Evolutionary conservation across 2,329 filamentous ascomycete species (phyloP).

Genomic region (Verticillium isaacii): DNA sequence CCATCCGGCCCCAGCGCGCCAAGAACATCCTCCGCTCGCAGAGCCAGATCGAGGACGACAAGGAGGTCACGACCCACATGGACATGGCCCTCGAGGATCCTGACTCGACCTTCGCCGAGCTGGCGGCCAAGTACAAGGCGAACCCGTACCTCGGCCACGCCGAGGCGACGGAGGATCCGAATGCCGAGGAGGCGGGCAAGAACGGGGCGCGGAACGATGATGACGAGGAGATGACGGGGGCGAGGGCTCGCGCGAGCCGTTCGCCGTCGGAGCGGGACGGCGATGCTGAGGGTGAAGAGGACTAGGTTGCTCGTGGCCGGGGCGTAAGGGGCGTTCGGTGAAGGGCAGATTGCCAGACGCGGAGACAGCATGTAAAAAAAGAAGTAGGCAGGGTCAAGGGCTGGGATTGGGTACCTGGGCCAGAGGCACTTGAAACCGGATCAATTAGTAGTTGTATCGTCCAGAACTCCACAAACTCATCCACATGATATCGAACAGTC

Average conservation of each 20-base stretch:
- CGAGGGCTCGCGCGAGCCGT: constrained; percentile 15
- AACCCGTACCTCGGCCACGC: constrained; percentile 29
- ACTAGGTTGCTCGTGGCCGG: constrained; percentile 8
- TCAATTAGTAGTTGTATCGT: background rate
- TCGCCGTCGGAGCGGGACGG: constrained; percentile 29
- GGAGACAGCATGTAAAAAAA: background rate
- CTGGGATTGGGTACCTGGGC: background rate
- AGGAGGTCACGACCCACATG: constrained; percentile 50
- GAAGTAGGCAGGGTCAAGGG: background rate
- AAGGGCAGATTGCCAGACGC: background rate
- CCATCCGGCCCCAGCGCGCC: constrained; percentile 57
- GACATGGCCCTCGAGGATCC: constrained; percentile 52
- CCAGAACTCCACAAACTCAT: background rate
- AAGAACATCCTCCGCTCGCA: constrained; percentile 57
- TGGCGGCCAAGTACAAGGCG: constrained; percentile 47
- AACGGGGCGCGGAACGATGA: constrained; percentile 15
- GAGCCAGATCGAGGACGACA: constrained; percentile 39
- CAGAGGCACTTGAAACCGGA: background rate
- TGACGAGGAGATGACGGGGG: constrained; percentile 17
- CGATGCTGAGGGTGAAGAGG: constrained; percentile 41
- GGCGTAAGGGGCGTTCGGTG: background rate
- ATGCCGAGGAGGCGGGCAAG: constrained; percentile 12
- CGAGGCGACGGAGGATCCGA: constrained; percentile 19
- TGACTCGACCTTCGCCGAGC: constrained; percentile 44
- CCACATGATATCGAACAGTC: background rate